phyloP scores from a whole-genome alignment of 371 early-diverging fungal genomes.

The Apophysomyces ossiformis region DNA sequence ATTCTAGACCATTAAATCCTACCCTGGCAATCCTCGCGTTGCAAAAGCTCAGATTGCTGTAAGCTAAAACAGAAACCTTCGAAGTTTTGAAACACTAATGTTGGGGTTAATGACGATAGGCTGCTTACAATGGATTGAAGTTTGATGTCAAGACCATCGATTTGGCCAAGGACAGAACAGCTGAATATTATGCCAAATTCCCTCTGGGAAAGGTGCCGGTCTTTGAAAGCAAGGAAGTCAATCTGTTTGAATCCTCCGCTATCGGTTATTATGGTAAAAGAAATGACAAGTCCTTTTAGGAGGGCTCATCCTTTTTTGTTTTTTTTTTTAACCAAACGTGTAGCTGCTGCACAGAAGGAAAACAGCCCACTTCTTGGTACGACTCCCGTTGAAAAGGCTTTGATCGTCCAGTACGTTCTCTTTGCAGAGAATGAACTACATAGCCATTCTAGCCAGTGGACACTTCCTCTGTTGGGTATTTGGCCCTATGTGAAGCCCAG shows the following conservation, averaged over 20 bases:
- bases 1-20: slow-evolving; percentile 24
- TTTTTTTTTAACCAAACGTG: not conserved
- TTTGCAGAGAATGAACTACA: slow-evolving; percentile 68
- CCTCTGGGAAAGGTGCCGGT: slow-evolving; percentile 83
- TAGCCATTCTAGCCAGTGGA: slow-evolving; percentile 48
- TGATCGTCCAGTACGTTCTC: slow-evolving; percentile 80
- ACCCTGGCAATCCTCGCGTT: slow-evolving; percentile 62
- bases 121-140: slow-evolving; percentile 76
- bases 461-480: slow-evolving; percentile 63
- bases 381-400: slow-evolving; percentile 70
- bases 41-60: slow-evolving; percentile 72
- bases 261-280: slow-evolving; percentile 85
- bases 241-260: slow-evolving; percentile 81
- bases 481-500: slow-evolving; percentile 62
- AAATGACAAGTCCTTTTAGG: too few species aligned
- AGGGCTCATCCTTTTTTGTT: not conserved
- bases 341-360: slow-evolving; percentile 73
- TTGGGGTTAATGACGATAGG: slow-evolving; percentile 48
- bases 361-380: slow-evolving; percentile 67
- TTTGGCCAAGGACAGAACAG: slow-evolving; percentile 63
- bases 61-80: slow-evolving; percentile 63
- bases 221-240: slow-evolving; percentile 77
- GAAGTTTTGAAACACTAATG: slow-evolving; percentile 76
- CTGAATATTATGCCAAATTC: slow-evolving; percentile 86
- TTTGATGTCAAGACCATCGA: slow-evolving; percentile 70